Evolutionary conservation across 371 early-diverging fungal species (phyloP).

Genomic region (Lichtheimia ramosa): DNA sequence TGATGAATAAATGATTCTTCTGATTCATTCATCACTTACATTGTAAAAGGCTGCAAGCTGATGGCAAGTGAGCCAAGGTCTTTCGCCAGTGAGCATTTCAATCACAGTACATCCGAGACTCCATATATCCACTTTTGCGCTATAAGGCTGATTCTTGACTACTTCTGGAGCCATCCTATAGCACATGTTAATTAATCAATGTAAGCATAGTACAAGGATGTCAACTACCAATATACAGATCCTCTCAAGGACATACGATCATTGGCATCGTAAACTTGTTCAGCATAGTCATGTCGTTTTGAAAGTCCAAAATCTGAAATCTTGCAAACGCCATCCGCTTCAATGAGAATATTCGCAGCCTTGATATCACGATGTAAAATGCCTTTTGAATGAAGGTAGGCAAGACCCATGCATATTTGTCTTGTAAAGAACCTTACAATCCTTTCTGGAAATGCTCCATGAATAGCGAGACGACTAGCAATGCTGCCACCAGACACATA

Average conservation of each 20-base stretch:
- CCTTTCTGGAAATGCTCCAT: constrained; percentile 72
- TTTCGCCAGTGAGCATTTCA: constrained; percentile 93
- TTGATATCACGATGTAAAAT: constrained; percentile 96
- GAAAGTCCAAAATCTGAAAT: constrained; percentile 98
- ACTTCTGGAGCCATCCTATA: constrained; percentile 96
- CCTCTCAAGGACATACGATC: constrained; percentile 19
- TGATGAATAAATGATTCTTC: neutral
- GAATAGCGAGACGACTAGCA: constrained; percentile 63
- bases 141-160: constrained; percentile 68
- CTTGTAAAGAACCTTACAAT: constrained; percentile 76
- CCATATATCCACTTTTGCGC: constrained; percentile 88
- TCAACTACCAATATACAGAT: constrained; percentile 13
- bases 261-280: constrained; percentile 41
- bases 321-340: constrained; percentile 87
- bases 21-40: constrained; percentile 8
- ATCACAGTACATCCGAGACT: constrained; percentile 90
- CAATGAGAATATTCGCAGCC: constrained; percentile 88
- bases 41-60: constrained; percentile 85
- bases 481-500: constrained; percentile 88
- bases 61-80: constrained; percentile 86
- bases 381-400: constrained; percentile 85
- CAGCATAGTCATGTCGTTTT: constrained; percentile 63
- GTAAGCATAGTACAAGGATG: neutral
- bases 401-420: constrained; percentile 84
- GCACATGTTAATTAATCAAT: constrained; percentile 25